Base-by-base conservation (phyloP, 352 stramenopile species). In the Pythium rhizo-oryzae region DNA sequence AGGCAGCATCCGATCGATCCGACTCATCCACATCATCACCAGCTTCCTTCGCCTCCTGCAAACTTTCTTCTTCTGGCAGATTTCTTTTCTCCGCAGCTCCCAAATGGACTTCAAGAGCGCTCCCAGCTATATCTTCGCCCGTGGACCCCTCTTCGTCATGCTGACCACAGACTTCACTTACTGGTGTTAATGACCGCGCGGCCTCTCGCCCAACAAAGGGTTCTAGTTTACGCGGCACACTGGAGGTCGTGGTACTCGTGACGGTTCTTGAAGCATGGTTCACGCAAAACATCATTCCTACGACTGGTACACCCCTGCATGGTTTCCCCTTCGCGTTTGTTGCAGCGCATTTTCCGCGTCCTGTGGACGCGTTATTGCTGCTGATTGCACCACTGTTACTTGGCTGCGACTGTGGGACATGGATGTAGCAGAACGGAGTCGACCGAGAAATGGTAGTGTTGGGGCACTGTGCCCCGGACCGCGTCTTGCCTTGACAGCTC, bases 281-380 rank as follows among this genome's bases (percentile, higher is more conserved):
- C n/a, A 23, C 35, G 23, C 82, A 92, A 51, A 76, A 87, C 24
- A 57, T 72, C 0, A 15, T 55, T 19, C 78, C 81, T 9, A 59
- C 55, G 7, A 81, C 37, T 0, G 71, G 43, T 1, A 54, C 69
- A 11, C 63, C 63, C 54, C 76, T 76, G 53, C 84, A 92, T 11
- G 63, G 53, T 7, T 85, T 87, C 0, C 79, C 74, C 56, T 89
- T 91, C 1, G 49, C 76, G 6, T 71, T 91, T 39, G 30, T 63
- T 39, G 64, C 69, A 3, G 35, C n/a, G 57, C 73, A 49, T 18
- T 51, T 57, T 8, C 54, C 53, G 19, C 33, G 16, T 13, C 28
- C 4, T 12, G 15, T 35, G 41, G 8, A 43, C 3, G 19, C 35
- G 28, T 24, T 43, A 28, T 12, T 12, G 8, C 3, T 8, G 12